These are phyloP conservation scores for Sporobolomyces pararoseus DNA, from an alignment of 768 basidiomycete species.

Conservation along the genomic window DNA sequence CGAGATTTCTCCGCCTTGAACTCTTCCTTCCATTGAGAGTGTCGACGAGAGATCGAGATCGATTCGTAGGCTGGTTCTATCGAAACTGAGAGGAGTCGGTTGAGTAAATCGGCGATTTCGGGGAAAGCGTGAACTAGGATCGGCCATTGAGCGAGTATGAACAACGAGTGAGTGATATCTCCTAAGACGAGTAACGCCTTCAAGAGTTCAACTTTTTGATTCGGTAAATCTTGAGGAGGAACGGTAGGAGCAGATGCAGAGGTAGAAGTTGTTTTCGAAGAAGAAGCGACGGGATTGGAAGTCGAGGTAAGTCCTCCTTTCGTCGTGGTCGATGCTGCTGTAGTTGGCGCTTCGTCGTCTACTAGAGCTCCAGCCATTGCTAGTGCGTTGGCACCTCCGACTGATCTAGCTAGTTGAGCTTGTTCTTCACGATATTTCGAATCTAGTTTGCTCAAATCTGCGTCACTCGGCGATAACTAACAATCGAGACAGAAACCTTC, in stretches of 20 bases:
- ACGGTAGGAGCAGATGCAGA: slow-evolving; percentile 20
- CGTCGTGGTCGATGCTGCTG: slow-evolving; percentile 23
- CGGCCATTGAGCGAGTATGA: slow-evolving; percentile 74
- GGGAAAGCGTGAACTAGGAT: slow-evolving; percentile 77
- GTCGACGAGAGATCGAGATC: slow-evolving; percentile 7
- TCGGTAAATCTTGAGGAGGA: slow-evolving; percentile 51
- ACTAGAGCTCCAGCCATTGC: slow-evolving; percentile 79
- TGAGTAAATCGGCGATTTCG: slow-evolving; percentile 78
- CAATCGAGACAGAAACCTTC: neutral
- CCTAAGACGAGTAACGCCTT: slow-evolving; percentile 80
- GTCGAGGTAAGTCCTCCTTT: neutral
- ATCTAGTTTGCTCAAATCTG: slow-evolving; percentile 65
- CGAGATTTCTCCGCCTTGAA: slow-evolving; percentile 17
- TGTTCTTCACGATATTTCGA: slow-evolving; percentile 65
- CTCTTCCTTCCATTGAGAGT: slow-evolving; percentile 20
- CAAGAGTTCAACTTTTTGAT: slow-evolving; percentile 77
- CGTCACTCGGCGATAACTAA: slow-evolving; percentile 67
- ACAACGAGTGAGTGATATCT: slow-evolving; percentile 69
- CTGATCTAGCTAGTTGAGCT: slow-evolving; percentile 60
- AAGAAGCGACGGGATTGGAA: neutral
- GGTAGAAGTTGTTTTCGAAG: slow-evolving; percentile 19
- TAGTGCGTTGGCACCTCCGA: slow-evolving; percentile 58
- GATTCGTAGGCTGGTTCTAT: slow-evolving; percentile 63
- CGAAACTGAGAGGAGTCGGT: slow-evolving; percentile 69
- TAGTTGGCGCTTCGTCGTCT: slow-evolving; percentile 50